These are phyloP conservation scores for Solanum peruvianum DNA, from an alignment of 257 asterid genomes.

Conservation along the genomic window DNA sequence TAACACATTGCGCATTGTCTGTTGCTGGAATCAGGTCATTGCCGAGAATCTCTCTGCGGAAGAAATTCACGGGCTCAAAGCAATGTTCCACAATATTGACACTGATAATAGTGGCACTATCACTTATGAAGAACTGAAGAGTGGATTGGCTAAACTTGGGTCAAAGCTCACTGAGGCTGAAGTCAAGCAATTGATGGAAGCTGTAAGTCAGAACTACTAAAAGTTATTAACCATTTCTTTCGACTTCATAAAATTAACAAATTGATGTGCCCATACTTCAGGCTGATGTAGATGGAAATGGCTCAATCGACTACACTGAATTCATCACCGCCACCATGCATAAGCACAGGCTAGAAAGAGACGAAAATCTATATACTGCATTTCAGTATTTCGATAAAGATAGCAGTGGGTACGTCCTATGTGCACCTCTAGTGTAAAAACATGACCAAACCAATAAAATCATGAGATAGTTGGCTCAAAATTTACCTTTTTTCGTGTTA, in stretches of 20 bases:
- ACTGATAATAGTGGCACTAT: conserved; percentile 80
- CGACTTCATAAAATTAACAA: neutral
- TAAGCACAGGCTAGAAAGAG: conserved; percentile 76
- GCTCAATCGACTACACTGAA: conserved; percentile 76
- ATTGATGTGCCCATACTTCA: conserved; percentile 3
- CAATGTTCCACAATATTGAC: conserved; percentile 78
- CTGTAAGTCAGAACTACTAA: conserved; percentile 32
- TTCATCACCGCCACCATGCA: conserved; percentile 93
- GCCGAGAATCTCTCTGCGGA: conserved; percentile 78
- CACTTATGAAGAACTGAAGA: conserved; percentile 77
- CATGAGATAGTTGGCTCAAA: neutral
- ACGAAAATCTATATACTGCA: conserved; percentile 68
- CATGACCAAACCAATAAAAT: neutral
- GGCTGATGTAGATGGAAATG: conserved; percentile 97
- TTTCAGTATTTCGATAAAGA: conserved; percentile 80
- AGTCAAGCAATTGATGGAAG: conserved; percentile 88
- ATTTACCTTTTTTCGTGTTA: neutral
- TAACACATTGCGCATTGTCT: neutral
- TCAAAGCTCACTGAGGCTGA: conserved; percentile 78
- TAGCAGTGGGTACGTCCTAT: conserved; percentile 52
- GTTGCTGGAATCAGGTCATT: conserved; percentile 39
- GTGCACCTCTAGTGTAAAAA: neutral
- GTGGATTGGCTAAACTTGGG: conserved; percentile 74
- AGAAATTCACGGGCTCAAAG: conserved; percentile 81
- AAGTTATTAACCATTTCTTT: neutral